Evolutionary conservation across 768 basidiomycete species (phyloP).

Genomic region (Amanita rimosa): DNA sequence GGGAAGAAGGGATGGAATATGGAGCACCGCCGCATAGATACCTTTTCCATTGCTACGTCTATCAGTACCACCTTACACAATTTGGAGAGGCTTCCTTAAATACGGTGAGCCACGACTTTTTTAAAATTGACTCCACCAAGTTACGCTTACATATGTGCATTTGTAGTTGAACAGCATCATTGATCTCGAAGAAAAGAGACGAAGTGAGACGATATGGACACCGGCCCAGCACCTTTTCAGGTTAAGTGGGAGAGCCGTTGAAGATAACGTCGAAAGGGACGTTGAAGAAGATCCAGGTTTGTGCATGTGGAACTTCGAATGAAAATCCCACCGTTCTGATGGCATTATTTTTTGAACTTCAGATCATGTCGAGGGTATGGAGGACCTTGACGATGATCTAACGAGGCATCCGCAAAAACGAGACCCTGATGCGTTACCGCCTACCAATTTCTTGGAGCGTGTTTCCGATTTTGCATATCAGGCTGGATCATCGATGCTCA

Average conservation of each 20-base stretch:
- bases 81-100: conserved; percentile 24
- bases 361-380: conserved; percentile 47
- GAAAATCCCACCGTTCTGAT: background rate
- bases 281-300: conserved; percentile 69
- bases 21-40: conserved; percentile 53
- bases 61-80: conserved; percentile 45
- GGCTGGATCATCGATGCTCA: conserved; percentile 25
- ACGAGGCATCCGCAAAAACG: conserved; percentile 45
- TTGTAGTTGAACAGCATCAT: conserved; percentile 54
- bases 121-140: background rate
- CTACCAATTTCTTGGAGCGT: conserved; percentile 44
- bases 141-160: conserved; percentile 10
- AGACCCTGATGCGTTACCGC: conserved; percentile 70
- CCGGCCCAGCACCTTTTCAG: conserved; percentile 27
- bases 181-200: conserved; percentile 37
- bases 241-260: conserved; percentile 34
- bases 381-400: conserved; percentile 24
- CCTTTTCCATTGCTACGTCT: conserved; percentile 66
- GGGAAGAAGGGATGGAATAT: conserved; percentile 11
- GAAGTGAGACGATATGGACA: conserved; percentile 32
- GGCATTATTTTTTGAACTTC: background rate
- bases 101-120: conserved; percentile 21
- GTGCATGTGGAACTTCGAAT: background rate
- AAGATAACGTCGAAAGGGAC: conserved; percentile 29
- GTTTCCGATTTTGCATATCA: conserved; percentile 35